Percentiles rank a stretch among this genome's conserved stretches.
phyloP scores from a whole-genome alignment of 805 yeast genomes.

The Zygoascus bituminiphila region DNA sequence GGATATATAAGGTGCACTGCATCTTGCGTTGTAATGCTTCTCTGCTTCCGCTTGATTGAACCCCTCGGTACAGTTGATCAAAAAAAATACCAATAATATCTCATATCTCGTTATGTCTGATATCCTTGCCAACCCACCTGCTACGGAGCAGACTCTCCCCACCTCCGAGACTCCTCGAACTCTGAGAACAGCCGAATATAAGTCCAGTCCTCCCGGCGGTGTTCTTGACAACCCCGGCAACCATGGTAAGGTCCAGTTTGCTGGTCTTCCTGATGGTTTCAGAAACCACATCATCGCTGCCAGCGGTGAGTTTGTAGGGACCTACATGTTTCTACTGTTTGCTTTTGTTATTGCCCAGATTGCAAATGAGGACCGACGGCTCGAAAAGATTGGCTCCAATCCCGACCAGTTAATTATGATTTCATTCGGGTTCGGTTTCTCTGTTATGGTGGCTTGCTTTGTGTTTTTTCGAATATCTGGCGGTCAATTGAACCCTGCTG shows the following conservation, averaged over 20 bases:
- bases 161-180: slow-evolving; percentile 5
- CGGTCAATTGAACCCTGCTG: slow-evolving; percentile 87
- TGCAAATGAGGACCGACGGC: slow-evolving; percentile 43
- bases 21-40: no score
- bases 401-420: slow-evolving; percentile 71
- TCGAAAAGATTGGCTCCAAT: slow-evolving; percentile 35
- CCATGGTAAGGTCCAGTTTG: slow-evolving; percentile 3
- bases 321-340: slow-evolving; percentile 73
- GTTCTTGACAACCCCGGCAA: neutral
- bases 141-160: slow-evolving; percentile 10
- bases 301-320: slow-evolving; percentile 77
- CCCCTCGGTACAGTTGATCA: no score
- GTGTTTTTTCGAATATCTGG: slow-evolving; percentile 71
- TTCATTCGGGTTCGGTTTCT: slow-evolving; percentile 78
- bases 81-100: no score
- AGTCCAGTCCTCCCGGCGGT: neutral
- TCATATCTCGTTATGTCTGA: neutral
- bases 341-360: slow-evolving; percentile 78
- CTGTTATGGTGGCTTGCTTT: slow-evolving; percentile 67
- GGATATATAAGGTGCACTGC: neutral
- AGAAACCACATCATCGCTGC: slow-evolving; percentile 62
- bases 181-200: neutral
- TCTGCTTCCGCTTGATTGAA: no score
- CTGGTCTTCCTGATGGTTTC: slow-evolving; percentile 35
- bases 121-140: slow-evolving; percentile 8